Conservation (phyloP, 1,284 basidiomycete species). For the Cryptococcus jaspeensis region DNA sequence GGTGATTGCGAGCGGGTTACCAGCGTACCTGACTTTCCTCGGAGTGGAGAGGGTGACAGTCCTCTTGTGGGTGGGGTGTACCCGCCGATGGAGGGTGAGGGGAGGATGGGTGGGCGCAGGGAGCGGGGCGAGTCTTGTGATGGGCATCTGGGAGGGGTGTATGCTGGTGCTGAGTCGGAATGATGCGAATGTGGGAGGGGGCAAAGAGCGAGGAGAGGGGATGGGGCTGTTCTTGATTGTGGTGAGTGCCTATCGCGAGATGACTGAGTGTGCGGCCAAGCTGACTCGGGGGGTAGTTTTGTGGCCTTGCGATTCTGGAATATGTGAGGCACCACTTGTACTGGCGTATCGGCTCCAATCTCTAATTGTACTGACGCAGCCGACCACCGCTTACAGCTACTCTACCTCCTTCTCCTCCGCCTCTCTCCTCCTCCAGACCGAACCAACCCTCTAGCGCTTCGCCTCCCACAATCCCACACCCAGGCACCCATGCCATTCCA, state of each 20-base stretch:
- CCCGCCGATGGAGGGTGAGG: slow-evolving; percentile 12
- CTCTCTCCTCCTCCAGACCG: slow-evolving; percentile 24
- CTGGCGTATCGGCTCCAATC: not conserved
- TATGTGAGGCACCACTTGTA: slow-evolving; percentile 18
- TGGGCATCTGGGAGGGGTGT: slow-evolving; percentile 20
- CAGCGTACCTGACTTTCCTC: not conserved
- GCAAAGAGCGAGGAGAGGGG: not conserved
- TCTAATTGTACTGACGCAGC: not conserved
- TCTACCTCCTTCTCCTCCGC: slow-evolving; percentile 30
- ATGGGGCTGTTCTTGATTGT: slow-evolving; percentile 2
- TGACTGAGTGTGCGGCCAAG: not conserved
- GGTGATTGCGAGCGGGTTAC: not conserved
- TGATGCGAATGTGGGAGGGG: not conserved
- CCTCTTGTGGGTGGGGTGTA: slow-evolving; percentile 5
- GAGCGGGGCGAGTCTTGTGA: slow-evolving; percentile 13
- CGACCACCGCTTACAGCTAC: slow-evolving; percentile 12
- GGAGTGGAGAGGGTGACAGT: slow-evolving; percentile 1
- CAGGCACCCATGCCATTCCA: slow-evolving; percentile 4
- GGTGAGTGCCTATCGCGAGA: slow-evolving; percentile 5
- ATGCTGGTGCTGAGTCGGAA: slow-evolving; percentile 4
- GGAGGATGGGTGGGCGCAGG: slow-evolving; percentile 6
- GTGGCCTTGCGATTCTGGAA: slow-evolving; percentile 15
- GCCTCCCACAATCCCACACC: slow-evolving; percentile 10
- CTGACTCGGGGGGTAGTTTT: slow-evolving; percentile 7
- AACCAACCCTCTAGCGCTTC: slow-evolving; percentile 14